Conservation (phyloP, 2,329 filamentous ascomycete species). For the Colletotrichum lentis region DNA sequence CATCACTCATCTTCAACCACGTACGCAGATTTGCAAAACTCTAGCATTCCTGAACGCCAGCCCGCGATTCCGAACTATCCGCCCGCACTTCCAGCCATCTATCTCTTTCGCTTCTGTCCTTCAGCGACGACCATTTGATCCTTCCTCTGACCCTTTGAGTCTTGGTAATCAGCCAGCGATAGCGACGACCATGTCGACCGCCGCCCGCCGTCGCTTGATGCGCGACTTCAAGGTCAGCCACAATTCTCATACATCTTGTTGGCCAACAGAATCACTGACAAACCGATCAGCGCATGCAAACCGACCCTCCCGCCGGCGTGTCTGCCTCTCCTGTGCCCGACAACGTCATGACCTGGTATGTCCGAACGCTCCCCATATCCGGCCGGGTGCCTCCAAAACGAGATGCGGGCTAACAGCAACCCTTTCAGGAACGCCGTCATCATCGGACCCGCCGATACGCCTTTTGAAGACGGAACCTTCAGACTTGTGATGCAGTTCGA, state of each 20-base stretch:
- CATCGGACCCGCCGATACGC: constrained; percentile 94
- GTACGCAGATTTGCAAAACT: constrained; percentile 1
- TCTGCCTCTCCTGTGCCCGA: constrained; percentile 95
- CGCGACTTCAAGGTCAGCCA: constrained; percentile 91
- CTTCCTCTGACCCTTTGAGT: constrained; percentile 11
- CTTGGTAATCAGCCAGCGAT: constrained; percentile 30
- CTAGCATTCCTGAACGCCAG: constrained; percentile 1
- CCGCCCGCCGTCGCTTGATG: constrained; percentile 95
- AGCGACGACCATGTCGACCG: constrained; percentile 74
- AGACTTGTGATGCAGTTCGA: constrained; percentile 98
- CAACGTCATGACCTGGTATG: constrained; percentile 96
- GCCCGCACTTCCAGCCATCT: not conserved
- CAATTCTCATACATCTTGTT: constrained; percentile 9
- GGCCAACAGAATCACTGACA: constrained; percentile 14
- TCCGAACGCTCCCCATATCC: constrained; percentile 20
- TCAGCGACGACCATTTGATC: constrained; percentile 10
- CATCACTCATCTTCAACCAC: constrained; percentile 11
- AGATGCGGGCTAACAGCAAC: constrained; percentile 22
- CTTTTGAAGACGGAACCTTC: constrained; percentile 98
- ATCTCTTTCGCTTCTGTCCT: not conserved
- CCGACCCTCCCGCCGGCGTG: constrained; percentile 94
- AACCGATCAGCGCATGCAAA: constrained; percentile 89
- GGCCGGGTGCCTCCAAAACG: not conserved
- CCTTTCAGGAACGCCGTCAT: constrained; percentile 91
- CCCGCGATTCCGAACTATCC: not conserved